Evolutionary conservation across 2,329 filamentous ascomycete species (phyloP).

Genomic region (Xylaria sp.): DNA sequence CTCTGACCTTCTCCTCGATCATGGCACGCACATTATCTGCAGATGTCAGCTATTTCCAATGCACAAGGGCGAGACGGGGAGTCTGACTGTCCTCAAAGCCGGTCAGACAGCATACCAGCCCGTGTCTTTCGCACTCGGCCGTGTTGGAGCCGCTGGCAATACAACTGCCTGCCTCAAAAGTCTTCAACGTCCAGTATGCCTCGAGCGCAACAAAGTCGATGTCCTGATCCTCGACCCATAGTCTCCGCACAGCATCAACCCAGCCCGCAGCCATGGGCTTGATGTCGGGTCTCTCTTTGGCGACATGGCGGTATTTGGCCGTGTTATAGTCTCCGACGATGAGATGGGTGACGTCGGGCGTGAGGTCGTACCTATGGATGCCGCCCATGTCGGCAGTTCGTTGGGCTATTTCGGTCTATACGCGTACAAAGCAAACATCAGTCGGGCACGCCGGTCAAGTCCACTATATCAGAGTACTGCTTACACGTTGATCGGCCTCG

Average conservation of each 20-base stretch:
- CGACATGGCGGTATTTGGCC: conserved; percentile 95
- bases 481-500: conserved; percentile 79
- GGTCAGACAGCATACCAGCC: conserved; percentile 65
- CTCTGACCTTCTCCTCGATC: conserved; percentile 74
- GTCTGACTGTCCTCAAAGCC: conserved; percentile 64
- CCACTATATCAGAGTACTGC: conserved; percentile 45
- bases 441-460: conserved; percentile 1
- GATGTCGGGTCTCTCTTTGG: conserved; percentile 87
- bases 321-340: conserved; percentile 91
- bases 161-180: conserved; percentile 67
- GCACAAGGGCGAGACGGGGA: background rate
- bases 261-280: conserved; percentile 84
- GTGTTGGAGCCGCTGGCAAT: conserved; percentile 49
- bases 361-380: conserved; percentile 87
- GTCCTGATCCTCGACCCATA: conserved; percentile 83
- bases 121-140: conserved; percentile 51
- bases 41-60: conserved; percentile 29
- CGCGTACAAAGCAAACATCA: background rate
- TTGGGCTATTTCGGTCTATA: conserved; percentile 66
- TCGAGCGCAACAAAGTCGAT: conserved; percentile 80
- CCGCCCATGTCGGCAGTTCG: conserved; percentile 86
- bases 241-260: conserved; percentile 80
- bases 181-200: conserved; percentile 69
- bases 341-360: conserved; percentile 94
- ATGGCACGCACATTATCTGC: conserved; percentile 72